Conservation (phyloP, 208 protist genomes). For the Crithidia brevicula region DNA sequence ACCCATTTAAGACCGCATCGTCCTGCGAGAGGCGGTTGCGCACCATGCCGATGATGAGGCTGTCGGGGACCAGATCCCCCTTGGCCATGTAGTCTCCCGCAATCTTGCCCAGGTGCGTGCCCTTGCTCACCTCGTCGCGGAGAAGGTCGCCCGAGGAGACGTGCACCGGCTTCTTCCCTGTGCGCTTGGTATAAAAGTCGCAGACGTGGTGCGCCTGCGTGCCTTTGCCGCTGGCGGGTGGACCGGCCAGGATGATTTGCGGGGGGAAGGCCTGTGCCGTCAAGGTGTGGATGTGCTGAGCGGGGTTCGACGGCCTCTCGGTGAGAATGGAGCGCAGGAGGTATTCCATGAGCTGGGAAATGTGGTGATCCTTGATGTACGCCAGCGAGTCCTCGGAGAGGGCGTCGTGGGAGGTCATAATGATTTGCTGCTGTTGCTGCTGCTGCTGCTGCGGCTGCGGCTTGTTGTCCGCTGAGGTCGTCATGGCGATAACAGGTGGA, state of each 20-base stretch:
- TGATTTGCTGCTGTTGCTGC: conserved; percentile 5
- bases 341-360: conserved; percentile 86
- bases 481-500: too few relatives aligned
- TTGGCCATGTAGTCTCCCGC: conserved; percentile 65
- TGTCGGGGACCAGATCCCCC: conserved; percentile 80
- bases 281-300: conserved; percentile 64
- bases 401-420: conserved; percentile 33
- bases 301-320: conserved; percentile 71
- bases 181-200: conserved; percentile 47
- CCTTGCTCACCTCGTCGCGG: conserved; percentile 59
- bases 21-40: conserved; percentile 68
- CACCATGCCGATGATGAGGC: conserved; percentile 70
- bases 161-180: conserved; percentile 60
- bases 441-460: neutral
- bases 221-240: conserved; percentile 81
- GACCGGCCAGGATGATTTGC: conserved; percentile 80
- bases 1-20: conserved; percentile 80
- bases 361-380: conserved; percentile 82
- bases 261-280: conserved; percentile 54
- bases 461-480: conserved; percentile 11
- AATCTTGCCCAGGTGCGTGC: conserved; percentile 63
- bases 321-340: conserved; percentile 68
- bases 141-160: conserved; percentile 90
- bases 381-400: conserved; percentile 64
- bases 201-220: conserved; percentile 76